These are phyloP conservation scores for Polygonum maritimum DNA, from an alignment of 148 eudicot genomes.

Conservation along the genomic window DNA sequence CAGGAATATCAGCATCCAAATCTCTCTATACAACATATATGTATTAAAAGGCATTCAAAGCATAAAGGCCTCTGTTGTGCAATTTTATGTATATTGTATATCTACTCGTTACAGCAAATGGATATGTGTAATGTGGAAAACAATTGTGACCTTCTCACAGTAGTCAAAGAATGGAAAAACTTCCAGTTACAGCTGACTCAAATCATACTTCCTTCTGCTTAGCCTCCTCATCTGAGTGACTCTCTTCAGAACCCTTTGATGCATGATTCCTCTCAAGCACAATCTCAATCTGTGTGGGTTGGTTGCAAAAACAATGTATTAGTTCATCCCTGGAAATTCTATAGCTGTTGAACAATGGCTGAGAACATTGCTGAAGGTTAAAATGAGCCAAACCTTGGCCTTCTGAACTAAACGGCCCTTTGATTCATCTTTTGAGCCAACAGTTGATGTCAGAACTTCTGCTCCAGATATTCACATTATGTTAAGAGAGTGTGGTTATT, in stretches of 20 bases:
- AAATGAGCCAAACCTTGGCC: conserved; percentile 31
- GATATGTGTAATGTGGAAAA: not conserved
- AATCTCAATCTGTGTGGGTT: conserved; percentile 40
- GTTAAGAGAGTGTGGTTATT: not conserved
- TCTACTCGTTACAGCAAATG: not conserved
- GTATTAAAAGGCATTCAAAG: not conserved
- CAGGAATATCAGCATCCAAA: not conserved
- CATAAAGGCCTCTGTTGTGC: not conserved
- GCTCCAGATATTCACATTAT: conserved; percentile 6
- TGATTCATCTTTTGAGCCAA: conserved; percentile 41
- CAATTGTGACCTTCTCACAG: not conserved
- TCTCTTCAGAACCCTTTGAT: not conserved
- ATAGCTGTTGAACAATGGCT: not conserved
- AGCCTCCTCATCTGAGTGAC: not conserved
- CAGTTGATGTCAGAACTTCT: conserved; percentile 54
- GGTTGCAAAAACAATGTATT: not conserved
- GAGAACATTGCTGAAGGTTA: not conserved
- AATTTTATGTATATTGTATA: conserved; percentile 1
- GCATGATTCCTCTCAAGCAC: conserved; percentile 32
- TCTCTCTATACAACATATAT: not conserved
- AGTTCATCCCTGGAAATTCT: not conserved
- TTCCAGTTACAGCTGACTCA: not conserved
- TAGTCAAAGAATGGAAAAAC: not conserved
- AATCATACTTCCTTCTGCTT: not conserved
- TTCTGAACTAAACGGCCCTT: conserved; percentile 54